phyloP scores from a whole-genome alignment of 1,284 basidiomycete species.

The Earliella scabrosa region DNA sequence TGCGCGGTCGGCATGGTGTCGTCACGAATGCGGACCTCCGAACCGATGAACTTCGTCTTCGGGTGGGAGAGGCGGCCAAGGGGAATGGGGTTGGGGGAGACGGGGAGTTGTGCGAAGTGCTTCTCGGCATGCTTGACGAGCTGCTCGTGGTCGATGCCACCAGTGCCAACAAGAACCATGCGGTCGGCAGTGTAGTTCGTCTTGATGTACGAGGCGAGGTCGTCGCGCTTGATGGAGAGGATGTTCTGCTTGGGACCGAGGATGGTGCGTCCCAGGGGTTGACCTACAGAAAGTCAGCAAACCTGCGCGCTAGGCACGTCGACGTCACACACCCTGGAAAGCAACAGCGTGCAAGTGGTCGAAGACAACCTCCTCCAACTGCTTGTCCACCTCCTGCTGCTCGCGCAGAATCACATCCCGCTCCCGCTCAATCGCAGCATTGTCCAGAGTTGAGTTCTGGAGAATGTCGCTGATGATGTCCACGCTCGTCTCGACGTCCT shows the following conservation, averaged over 20 bases:
- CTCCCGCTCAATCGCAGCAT: slow-evolving; percentile 90
- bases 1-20: slow-evolving; percentile 90
- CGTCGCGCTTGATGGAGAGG: slow-evolving; percentile 92
- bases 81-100: slow-evolving; percentile 87
- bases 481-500: slow-evolving; percentile 91
- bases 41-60: slow-evolving; percentile 88
- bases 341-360: slow-evolving; percentile 98
- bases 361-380: slow-evolving; percentile 98
- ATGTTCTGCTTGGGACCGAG: slow-evolving; percentile 98
- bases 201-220: slow-evolving; percentile 92
- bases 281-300: slow-evolving; percentile 52
- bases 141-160: slow-evolving; percentile 91
- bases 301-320: slow-evolving; percentile 1
- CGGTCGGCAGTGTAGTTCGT: slow-evolving; percentile 99
- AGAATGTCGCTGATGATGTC: slow-evolving; percentile 99
- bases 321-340: slow-evolving; percentile 77
- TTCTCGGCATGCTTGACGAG: slow-evolving; percentile 95
- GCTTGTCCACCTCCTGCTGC: slow-evolving; percentile 99
- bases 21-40: slow-evolving; percentile 95
- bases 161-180: slow-evolving; percentile 98
- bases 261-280: slow-evolving; percentile 96
- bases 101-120: slow-evolving; percentile 90
- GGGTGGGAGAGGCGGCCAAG: slow-evolving; percentile 81
- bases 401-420: slow-evolving; percentile 97
- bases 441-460: slow-evolving; percentile 96